phyloP scores from a whole-genome alignment of 2,329 filamentous ascomycete species.

The Penicillium sp. region DNA sequence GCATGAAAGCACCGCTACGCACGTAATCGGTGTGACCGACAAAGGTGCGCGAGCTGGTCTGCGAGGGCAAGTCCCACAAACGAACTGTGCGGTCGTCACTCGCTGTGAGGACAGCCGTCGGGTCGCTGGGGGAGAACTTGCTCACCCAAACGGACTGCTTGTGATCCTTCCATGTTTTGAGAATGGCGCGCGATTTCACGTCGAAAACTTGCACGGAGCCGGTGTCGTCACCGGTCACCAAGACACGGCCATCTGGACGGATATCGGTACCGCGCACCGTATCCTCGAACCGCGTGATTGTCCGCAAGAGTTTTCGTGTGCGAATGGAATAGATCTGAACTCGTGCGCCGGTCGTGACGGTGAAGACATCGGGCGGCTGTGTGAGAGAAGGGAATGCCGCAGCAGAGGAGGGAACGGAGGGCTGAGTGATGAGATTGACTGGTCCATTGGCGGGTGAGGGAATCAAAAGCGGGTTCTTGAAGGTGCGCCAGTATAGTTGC shows the following conservation, averaged over 20 bases:
- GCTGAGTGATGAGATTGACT: constrained; percentile 84
- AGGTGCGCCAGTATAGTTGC: constrained; percentile 93
- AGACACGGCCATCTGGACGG: constrained; percentile 77
- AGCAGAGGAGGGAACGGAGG: constrained; percentile 46
- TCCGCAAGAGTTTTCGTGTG: constrained; percentile 87
- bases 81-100: constrained; percentile 91
- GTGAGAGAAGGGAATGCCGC: constrained; percentile 43
- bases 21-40: constrained; percentile 91
- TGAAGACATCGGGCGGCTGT: constrained; percentile 62
- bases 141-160: constrained; percentile 92
- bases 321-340: constrained; percentile 92
- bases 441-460: constrained; percentile 87
- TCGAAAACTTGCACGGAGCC: constrained; percentile 96
- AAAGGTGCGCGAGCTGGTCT: constrained; percentile 72
- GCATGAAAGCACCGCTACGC: constrained; percentile 80
- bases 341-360: constrained; percentile 88
- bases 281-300: constrained; percentile 89
- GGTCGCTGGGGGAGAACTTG: constrained; percentile 82
- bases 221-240: constrained; percentile 87
- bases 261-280: constrained; percentile 87
- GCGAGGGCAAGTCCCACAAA: constrained; percentile 86
- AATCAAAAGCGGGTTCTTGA: constrained; percentile 85
- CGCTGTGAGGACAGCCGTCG: constrained; percentile 81
- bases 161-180: constrained; percentile 93
- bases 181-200: constrained; percentile 78